A percentile compares a stretch with the other conserved stretches of the same genome.
phyloP scores from a whole-genome alignment of 257 asterid species.

The Sherardia arvensis region DNA sequence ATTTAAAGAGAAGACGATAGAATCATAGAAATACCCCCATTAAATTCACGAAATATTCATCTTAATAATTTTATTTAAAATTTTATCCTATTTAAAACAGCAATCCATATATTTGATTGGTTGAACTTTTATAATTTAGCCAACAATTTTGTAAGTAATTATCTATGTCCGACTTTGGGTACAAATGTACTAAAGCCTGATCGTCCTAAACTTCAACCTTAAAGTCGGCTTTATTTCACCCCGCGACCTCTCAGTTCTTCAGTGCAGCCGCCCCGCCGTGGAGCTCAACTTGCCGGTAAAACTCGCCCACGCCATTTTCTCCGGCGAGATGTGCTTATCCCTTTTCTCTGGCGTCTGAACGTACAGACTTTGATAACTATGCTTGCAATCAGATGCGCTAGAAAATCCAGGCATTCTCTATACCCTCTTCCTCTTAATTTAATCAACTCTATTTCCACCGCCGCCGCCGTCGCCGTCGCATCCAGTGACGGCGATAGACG shows the following conservation, averaged over 20 bases:
- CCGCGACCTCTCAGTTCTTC: neutral
- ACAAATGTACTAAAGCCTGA: neutral
- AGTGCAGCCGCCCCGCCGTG: neutral
- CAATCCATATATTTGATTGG: too few species aligned
- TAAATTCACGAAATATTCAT: too few species aligned
- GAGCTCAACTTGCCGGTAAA: neutral
- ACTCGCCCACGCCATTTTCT: neutral
- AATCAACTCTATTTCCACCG: conserved; percentile 7
- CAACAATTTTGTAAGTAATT: too few species aligned
- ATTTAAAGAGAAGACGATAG: too few species aligned
- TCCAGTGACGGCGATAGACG: neutral
- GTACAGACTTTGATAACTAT: conserved; percentile 1
- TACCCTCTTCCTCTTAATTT: conserved; percentile 8
- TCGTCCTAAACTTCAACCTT: neutral
- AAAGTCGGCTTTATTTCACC: neutral
- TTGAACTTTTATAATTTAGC: too few species aligned
- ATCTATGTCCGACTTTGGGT: too few species aligned
- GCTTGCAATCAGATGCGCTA: conserved; percentile 13
- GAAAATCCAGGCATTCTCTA: neutral
- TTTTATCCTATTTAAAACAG: too few species aligned
- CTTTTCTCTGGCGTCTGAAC: neutral
- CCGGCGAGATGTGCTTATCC: neutral
- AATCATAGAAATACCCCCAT: too few species aligned
- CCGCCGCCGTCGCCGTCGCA: neutral
- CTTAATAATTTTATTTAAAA: too few species aligned